Evolutionary conservation across 2,329 filamentous ascomycete genomes (phyloP).

Genomic region (Pochonia chlamydosporia): DNA sequence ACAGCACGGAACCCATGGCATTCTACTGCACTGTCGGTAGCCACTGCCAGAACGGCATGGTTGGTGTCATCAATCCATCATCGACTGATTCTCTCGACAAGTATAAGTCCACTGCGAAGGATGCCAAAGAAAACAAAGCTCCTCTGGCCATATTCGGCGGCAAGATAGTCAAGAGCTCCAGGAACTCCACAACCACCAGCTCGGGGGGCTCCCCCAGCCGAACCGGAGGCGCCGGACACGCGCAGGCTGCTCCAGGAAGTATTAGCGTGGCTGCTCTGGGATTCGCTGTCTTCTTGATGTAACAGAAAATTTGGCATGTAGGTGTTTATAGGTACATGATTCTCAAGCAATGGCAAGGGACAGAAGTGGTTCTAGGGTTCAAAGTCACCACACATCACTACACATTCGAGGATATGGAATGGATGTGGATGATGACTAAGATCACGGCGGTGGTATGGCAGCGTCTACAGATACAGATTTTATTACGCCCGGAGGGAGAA

Average conservation of each 20-base stretch:
- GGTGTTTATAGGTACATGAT: too few species aligned
- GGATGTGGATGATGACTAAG: too few species aligned
- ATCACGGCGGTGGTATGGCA: too few species aligned
- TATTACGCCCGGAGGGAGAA: too few species aligned
- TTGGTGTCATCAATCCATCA: slow-evolving; percentile 22
- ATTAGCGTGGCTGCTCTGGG: slow-evolving; percentile 1
- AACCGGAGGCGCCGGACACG: slow-evolving; percentile 1
- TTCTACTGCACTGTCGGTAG: slow-evolving; percentile 22
- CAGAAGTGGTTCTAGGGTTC: too few species aligned
- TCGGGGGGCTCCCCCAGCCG: not conserved
- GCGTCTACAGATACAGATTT: too few species aligned
- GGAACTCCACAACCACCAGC: not conserved
- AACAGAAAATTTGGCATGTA: too few species aligned
- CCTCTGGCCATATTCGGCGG: slow-evolving; percentile 12
- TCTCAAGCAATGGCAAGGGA: too few species aligned
- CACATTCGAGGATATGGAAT: too few species aligned
- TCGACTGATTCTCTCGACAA: slow-evolving; percentile 14
- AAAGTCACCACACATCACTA: too few species aligned
- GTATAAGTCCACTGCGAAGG: slow-evolving; percentile 11
- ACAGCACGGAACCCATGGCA: slow-evolving; percentile 22
- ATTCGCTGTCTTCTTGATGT: slow-evolving; percentile 7
- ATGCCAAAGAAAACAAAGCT: slow-evolving; percentile 6
- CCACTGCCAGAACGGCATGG: slow-evolving; percentile 26
- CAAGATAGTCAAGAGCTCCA: slow-evolving; percentile 1
- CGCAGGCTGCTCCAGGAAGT: slow-evolving; percentile 1